Base-by-base conservation (phyloP, 768 basidiomycete genomes). In the Russula earlei region DNA sequence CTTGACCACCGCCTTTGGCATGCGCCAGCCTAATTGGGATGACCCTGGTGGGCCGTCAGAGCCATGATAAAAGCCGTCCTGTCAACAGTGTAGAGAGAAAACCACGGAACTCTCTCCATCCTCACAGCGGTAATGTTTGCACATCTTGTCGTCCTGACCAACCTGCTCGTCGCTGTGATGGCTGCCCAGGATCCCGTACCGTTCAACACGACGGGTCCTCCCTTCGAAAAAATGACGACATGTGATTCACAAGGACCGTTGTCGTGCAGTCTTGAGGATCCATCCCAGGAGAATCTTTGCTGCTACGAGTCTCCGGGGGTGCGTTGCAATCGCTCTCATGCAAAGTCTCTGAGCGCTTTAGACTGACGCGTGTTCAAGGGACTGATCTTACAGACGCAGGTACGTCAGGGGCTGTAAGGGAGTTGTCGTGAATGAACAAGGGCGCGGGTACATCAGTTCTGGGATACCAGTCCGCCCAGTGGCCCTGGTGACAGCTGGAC, bases 401-500 rank as follows among this genome's bases (percentile, higher is more conserved):
- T 75, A 64, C 44, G 62, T 27, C 42, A 52, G 20, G 48, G 49
- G 34, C 15, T 6, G 19, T 20, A 6, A n/a, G 15, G 24, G 50
- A 20, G 8, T 37, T 43, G 22, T 22, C 33, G 11, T 19, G n/a
- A 29, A 14, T 54, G 33, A 41, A 38, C 24, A 29, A 36, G 24
- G 8, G 15, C 31, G 24, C 17, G 38, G n/a, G 22, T 66, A 2
- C 31, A 22, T 38, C 20, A 85, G 81, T 85, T 87, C 69, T 88
- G 86, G 85, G 84, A 87, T 59, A 83, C 80, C 2, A 63, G 79
- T 45, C 79, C 83, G 0, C 67, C 76, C 3, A 81, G 79, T 19
- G 85, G 86, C 11, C 86, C 86, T 5, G 67, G 65, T 10, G 62
- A 84, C 62, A 82, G 80, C 63, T 88, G 86, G 85, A 88, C 84